Evolutionary conservation across 129 eudicot genomes (phyloP).

Genomic region (Sambucus nigra): DNA sequence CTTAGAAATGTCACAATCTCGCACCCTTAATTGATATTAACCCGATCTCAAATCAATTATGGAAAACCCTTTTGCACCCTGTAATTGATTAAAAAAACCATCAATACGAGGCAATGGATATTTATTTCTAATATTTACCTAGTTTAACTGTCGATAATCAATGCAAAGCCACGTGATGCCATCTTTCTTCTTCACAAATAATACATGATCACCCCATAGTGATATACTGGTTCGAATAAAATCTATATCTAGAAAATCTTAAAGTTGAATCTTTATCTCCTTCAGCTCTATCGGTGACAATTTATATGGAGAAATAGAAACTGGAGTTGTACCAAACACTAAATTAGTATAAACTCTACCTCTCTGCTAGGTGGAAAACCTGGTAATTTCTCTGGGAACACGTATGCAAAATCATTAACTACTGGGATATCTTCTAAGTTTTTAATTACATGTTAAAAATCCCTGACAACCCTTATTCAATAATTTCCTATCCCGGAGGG

Average conservation of each 20-base stretch:
- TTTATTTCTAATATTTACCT: neutral
- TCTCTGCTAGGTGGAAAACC: too few species aligned
- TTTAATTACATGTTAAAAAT: too few species aligned
- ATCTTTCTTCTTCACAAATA: neutral
- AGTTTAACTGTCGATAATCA: constrained; percentile 1
- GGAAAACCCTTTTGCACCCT: neutral
- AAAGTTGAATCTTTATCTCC: neutral
- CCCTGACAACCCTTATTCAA: too few species aligned
- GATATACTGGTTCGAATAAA: neutral
- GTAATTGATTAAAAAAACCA: constrained; percentile 1
- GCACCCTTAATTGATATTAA: neutral
- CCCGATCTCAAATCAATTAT: neutral
- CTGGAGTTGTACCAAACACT: too few species aligned
- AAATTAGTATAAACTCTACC: too few species aligned
- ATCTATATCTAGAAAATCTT: neutral
- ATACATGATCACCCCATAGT: neutral
- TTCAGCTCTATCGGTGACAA: neutral
- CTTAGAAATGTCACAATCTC: neutral
- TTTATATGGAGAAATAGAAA: too few species aligned
- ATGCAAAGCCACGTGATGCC: neutral
- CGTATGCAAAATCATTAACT: too few species aligned
- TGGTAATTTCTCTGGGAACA: too few species aligned
- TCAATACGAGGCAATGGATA: neutral
- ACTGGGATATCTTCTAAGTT: too few species aligned
- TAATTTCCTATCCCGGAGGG: too few species aligned